Conservation (phyloP, 2,329 filamentous ascomycete genomes). For the Cladosporium sp. region DNA sequence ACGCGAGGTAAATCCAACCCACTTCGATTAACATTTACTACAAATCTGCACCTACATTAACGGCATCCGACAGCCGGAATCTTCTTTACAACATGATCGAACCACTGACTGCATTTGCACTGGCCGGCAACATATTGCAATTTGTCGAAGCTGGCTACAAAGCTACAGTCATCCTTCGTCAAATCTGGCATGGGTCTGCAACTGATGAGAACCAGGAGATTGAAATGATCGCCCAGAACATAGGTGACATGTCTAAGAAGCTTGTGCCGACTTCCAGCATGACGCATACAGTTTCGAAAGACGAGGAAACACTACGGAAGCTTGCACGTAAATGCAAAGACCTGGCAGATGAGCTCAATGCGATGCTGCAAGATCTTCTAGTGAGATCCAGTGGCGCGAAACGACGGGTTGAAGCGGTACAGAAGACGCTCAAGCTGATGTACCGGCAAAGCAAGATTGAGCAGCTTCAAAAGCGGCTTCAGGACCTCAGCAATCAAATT, state of each 20-base stretch:
- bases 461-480: not conserved
- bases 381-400: not conserved
- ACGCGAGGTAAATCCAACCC: not conserved
- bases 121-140: not conserved
- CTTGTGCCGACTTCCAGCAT: not conserved
- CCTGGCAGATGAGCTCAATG: not conserved
- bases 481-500: not conserved
- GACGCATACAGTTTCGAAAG: not conserved
- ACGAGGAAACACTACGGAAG: not conserved
- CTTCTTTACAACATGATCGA: not conserved
- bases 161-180: not conserved
- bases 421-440: not conserved
- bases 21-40: no score
- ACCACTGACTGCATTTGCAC: not conserved
- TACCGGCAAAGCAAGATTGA: not conserved
- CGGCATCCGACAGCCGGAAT: no score
- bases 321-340: not conserved
- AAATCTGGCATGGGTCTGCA: not conserved
- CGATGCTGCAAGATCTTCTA: not conserved
- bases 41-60: no score
- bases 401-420: not conserved
- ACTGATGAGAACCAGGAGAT: not conserved
- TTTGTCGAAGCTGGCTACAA: not conserved
- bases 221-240: not conserved
- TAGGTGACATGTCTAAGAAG: not conserved